Evolutionary conservation across 345 rosid species (phyloP), one percentile per base, ranked within the genome.

Genomic region (Acer yangbiense): DNA sequence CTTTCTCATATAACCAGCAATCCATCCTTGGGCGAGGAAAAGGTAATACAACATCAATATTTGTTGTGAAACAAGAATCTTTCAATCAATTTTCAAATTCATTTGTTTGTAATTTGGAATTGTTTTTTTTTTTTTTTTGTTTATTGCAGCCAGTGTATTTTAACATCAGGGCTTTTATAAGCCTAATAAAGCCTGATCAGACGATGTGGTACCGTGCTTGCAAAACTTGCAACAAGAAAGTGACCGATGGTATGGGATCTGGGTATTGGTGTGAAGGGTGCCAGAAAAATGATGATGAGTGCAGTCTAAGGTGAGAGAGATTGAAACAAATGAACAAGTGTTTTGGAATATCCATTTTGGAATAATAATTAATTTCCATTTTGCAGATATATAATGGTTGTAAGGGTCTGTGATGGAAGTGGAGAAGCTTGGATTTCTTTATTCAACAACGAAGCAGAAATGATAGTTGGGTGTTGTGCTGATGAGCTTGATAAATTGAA

Each of bases 201-300:
- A 82, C 92, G 13, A 93, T 95, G 97, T 95, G 98, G 98, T 95
- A 95, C 79, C 91, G 90, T 20, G 98, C 97, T 65, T 95, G 99
- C 83, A 95, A 95, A 82, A 87, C 94, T 20, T 95, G 99, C 85
- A 92, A 91, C 88, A 95, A 91, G 86, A 95, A 95, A 78, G 98
- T 95, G 60, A 95, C 96, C 4, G 98, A 91, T 79, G 92, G 91
- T 14, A 55, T 93, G 27, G 97, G 88, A 74, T 91, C 97, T 68
- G 98, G 99, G 43, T 95, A 89, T 76, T 95, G 98, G 98, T 95
- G 99, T 77, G 99, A 95, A 82, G 94, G 94, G 63, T 95, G 99
- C 86, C 98, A 95, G 87, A 93, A 90, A 82, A 93, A 84, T 75
- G 94, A 92, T 54, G 88, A 87, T 39, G 94, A 92, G 71, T 93